Percentiles rank a stretch among this genome's conserved stretches.
Conservation (phyloP, 495 filamentous ascomycete species). For the Neurospora sp. region DNA sequence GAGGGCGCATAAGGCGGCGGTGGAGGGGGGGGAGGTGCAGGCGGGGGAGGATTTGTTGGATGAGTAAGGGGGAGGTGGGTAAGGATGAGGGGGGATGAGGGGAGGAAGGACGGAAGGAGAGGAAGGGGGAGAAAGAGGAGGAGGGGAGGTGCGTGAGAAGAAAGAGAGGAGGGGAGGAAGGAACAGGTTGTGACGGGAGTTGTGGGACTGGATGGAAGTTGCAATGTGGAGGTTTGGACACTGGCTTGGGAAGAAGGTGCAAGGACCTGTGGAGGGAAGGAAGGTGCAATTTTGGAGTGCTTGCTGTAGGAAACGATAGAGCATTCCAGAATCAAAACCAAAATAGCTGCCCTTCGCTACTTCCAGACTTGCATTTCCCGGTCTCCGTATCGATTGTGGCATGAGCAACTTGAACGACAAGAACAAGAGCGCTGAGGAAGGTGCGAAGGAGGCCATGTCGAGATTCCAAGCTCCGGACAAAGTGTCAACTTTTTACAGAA, state of each 20-base stretch:
- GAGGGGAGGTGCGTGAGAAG: background rate
- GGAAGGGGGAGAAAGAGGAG: background rate
- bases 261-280: background rate
- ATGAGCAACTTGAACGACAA: background rate
- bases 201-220: background rate
- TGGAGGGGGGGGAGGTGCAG: conserved; percentile 30
- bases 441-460: background rate
- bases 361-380: background rate
- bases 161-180: background rate
- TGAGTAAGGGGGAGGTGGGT: background rate
- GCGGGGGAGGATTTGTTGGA: conserved; percentile 34
- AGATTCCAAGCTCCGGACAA: background rate
- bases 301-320: background rate
- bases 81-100: too few species aligned
- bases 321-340: background rate
- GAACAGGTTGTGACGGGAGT: background rate
- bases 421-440: background rate
- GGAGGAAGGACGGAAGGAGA: too few species aligned
- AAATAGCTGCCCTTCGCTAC: background rate
- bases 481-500: background rate
- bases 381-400: background rate
- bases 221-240: background rate
- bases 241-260: background rate
- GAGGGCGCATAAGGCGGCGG: conserved; percentile 32
- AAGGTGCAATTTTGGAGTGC: background rate